A percentile compares a stretch with the other conserved stretches of the same genome.
phyloP scores from a whole-genome alignment of 371 early-diverging fungal species.

The Apophysomyces variabilis region DNA sequence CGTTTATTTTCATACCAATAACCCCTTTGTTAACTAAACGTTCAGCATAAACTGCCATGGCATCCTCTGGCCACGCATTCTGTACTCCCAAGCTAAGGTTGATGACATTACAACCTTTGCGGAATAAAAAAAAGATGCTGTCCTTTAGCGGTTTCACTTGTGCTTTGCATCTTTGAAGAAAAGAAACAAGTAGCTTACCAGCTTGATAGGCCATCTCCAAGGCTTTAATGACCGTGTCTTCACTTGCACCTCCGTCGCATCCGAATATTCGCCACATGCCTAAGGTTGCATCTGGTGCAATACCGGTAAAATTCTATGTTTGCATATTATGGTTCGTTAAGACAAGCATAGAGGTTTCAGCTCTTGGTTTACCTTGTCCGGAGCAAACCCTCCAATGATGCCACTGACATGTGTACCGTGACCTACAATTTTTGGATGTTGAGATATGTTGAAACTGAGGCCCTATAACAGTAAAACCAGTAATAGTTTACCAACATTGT shows the following conservation, averaged over 20 bases:
- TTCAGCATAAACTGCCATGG: conserved; percentile 45
- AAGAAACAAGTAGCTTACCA: conserved; percentile 24
- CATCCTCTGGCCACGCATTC: conserved; percentile 40
- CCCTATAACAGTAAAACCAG: background rate
- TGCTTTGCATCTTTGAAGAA: too few relatives aligned
- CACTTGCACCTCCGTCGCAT: conserved; percentile 58
- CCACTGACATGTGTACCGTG: conserved; percentile 67
- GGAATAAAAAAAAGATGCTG: background rate
- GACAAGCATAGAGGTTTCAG: background rate
- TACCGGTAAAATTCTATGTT: conserved; percentile 7
- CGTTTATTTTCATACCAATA: conserved; percentile 22
- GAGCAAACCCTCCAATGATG: conserved; percentile 59
- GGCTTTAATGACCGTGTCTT: conserved; percentile 62
- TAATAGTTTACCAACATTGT: conserved; percentile 23
- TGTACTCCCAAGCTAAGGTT: conserved; percentile 33
- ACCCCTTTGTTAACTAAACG: conserved; percentile 27
- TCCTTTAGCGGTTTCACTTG: too few relatives aligned
- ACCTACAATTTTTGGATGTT: conserved; percentile 16
- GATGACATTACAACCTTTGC: conserved; percentile 32
- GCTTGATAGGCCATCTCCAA: conserved; percentile 53
- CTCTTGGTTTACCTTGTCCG: conserved; percentile 24
- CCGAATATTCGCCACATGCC: conserved; percentile 66
- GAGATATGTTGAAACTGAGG: too few relatives aligned
- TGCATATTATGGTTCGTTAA: background rate
- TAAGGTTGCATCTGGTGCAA: conserved; percentile 34